phyloP scores from a whole-genome alignment of 2,329 filamentous ascomycete genomes.

The Harringtonia lauricola region DNA sequence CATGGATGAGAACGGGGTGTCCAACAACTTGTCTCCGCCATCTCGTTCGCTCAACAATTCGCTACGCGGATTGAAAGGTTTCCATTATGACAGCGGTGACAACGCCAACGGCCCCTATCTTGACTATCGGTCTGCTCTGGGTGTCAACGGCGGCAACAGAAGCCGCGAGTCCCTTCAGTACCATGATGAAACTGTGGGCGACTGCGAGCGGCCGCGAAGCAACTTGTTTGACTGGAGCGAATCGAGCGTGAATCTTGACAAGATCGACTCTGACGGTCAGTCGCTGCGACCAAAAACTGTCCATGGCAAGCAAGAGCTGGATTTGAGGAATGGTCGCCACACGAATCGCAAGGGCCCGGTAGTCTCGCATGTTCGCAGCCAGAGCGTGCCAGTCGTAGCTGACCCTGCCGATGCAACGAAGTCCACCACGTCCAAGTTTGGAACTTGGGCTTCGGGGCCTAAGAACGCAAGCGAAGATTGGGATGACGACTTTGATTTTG shows the following conservation, averaged over 20 bases:
- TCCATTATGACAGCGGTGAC: neutral
- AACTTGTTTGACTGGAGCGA: conserved; percentile 75
- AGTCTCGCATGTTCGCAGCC: conserved; percentile 63
- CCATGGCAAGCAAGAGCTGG: conserved; percentile 63
- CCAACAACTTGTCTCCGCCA: conserved; percentile 48
- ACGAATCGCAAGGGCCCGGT: conserved; percentile 57
- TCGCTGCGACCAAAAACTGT: conserved; percentile 62
- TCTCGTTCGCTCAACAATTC: conserved; percentile 36
- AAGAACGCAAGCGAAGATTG: conserved; percentile 78
- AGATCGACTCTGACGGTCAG: conserved; percentile 44
- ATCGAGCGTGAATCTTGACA: conserved; percentile 44
- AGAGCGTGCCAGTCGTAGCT: conserved; percentile 66
- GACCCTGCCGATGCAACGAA: conserved; percentile 47
- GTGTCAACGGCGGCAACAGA: conserved; percentile 37
- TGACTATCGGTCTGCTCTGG: conserved; percentile 42
- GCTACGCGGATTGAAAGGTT: neutral
- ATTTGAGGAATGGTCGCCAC: conserved; percentile 58
- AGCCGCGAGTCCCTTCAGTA: conserved; percentile 20
- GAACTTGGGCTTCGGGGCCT: conserved; percentile 70
- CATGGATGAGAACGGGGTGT: conserved; percentile 40
- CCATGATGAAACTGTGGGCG: conserved; percentile 1
- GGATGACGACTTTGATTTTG: conserved; percentile 83
- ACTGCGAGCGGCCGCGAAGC: conserved; percentile 44
- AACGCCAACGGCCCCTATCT: conserved; percentile 33
- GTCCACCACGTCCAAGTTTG: conserved; percentile 55